These are phyloP conservation scores for Leishmania gerbilli DNA, from an alignment of 208 protist species.

Conservation along the genomic window DNA sequence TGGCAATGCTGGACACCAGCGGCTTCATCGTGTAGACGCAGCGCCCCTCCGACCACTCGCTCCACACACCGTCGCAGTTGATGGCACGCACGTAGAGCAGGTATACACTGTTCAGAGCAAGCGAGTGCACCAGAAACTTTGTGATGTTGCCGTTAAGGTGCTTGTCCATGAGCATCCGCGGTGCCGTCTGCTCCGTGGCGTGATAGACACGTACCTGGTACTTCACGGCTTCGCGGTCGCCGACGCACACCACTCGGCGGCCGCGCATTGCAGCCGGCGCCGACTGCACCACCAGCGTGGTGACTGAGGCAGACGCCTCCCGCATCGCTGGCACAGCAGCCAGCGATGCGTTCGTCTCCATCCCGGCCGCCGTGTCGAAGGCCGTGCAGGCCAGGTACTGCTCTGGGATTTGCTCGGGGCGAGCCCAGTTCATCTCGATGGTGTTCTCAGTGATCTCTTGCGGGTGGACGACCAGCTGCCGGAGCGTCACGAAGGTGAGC, in stretches of 20 bases:
- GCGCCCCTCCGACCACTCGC: conserved; percentile 82
- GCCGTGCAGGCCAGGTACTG: conserved; percentile 21
- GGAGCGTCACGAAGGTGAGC: conserved; percentile 67
- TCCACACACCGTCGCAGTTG: conserved; percentile 79
- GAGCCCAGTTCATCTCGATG: conserved; percentile 71
- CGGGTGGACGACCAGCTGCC: conserved; percentile 54
- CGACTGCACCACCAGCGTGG: background rate
- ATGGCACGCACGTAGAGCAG: conserved; percentile 56
- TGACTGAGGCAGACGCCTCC: background rate
- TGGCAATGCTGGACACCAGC: conserved; percentile 51
- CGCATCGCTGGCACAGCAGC: background rate
- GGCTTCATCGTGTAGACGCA: conserved; percentile 89
- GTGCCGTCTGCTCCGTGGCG: conserved; percentile 25
- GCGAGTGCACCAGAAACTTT: conserved; percentile 42
- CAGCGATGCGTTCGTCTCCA: background rate
- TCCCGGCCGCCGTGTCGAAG: background rate
- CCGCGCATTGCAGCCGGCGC: background rate
- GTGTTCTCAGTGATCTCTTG: conserved; percentile 75
- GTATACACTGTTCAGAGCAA: conserved; percentile 78
- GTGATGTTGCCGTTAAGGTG: conserved; percentile 50
- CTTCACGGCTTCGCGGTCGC: conserved; percentile 28
- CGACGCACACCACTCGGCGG: conserved; percentile 11
- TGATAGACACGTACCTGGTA: conserved; percentile 48
- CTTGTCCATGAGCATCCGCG: conserved; percentile 56
- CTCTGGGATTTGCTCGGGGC: conserved; percentile 56